phyloP scores from a whole-genome alignment of 1,284 basidiomycete species.

The Laetiporus sulphureus region DNA sequence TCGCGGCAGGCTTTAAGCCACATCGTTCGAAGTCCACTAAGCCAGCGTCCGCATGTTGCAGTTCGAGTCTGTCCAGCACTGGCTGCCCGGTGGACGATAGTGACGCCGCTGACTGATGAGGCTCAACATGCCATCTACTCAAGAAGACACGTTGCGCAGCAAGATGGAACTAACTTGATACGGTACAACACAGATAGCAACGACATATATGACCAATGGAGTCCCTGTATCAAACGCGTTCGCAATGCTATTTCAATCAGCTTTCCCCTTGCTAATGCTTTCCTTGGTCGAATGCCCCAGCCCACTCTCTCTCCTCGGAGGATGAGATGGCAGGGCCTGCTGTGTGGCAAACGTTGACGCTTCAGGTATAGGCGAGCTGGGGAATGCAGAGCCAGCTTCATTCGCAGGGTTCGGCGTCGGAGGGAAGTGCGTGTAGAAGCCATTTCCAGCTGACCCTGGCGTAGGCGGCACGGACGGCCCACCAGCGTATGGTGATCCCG shows the following conservation, averaged over 20 bases:
- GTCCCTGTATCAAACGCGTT: no score
- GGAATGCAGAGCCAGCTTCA: slow-evolving; percentile 23
- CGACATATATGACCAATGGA: not conserved
- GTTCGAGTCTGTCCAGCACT: no score
- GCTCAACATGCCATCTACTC: no score
- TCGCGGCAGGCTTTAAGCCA: no score
- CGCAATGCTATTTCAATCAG: slow-evolving; percentile 35
- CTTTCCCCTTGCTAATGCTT: slow-evolving; percentile 26
- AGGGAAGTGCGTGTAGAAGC: slow-evolving; percentile 30
- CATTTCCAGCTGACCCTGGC: slow-evolving; percentile 14
- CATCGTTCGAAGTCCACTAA: no score
- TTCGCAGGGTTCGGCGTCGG: slow-evolving; percentile 31
- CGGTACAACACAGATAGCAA: not conserved
- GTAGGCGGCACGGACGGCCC: slow-evolving; percentile 18
- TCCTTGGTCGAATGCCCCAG: slow-evolving; percentile 14
- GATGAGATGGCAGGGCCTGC: slow-evolving; percentile 26
- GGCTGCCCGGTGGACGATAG: no score
- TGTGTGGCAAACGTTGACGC: slow-evolving; percentile 18
- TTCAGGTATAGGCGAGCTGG: slow-evolving; percentile 16
- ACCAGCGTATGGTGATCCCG: slow-evolving; percentile 20
- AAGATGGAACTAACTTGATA: no score
- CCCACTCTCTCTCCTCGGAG: slow-evolving; percentile 22
- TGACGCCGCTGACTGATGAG: no score
- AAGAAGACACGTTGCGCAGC: no score
- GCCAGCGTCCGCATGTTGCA: no score